phyloP scores from a whole-genome alignment of 169 alveolate species.

The Cryptosporidium tyzzeri region DNA sequence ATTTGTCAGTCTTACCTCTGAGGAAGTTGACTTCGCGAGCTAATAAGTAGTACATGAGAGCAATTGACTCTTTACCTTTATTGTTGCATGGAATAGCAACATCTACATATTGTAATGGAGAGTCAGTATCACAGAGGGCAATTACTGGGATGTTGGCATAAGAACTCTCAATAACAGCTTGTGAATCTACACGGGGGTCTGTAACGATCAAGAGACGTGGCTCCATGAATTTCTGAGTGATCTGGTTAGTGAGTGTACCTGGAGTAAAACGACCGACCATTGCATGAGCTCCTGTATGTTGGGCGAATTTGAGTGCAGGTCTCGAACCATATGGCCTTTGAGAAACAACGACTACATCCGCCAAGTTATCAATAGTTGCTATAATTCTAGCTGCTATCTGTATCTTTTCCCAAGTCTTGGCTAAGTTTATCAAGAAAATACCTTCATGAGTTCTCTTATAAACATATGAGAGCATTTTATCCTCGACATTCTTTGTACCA shows the following conservation, averaged over 20 bases:
- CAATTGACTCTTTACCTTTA: conserved; percentile 96
- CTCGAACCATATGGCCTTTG: conserved; percentile 97
- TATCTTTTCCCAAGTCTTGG: conserved; percentile 98
- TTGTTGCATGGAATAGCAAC: conserved; percentile 99
- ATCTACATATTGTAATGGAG: conserved; percentile 97
- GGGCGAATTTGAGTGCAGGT: conserved; percentile 98
- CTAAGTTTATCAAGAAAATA: conserved; percentile 94
- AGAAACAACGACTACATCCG: conserved; percentile 97
- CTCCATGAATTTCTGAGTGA: conserved; percentile 96
- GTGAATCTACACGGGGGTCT: conserved; percentile 98
- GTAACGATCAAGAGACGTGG: conserved; percentile 98
- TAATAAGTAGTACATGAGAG: conserved; percentile 97
- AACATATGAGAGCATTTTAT: conserved; percentile 96
- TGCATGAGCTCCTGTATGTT: conserved; percentile 96
- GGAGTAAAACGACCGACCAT: conserved; percentile 99
- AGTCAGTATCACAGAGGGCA: conserved; percentile 98
- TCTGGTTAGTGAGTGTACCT: conserved; percentile 98
- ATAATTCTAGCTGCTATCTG: conserved; percentile 99
- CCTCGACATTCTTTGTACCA: conserved; percentile 97
- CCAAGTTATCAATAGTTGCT: conserved; percentile 97
- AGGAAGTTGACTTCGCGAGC: conserved; percentile 98
- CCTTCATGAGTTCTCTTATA: conserved; percentile 97
- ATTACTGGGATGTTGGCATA: conserved; percentile 98
- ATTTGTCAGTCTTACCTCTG: conserved; percentile 90
- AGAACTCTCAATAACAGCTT: conserved; percentile 96